Conservation (phyloP, 2,329 filamentous ascomycete genomes). For the Aspergillus jensenii region DNA sequence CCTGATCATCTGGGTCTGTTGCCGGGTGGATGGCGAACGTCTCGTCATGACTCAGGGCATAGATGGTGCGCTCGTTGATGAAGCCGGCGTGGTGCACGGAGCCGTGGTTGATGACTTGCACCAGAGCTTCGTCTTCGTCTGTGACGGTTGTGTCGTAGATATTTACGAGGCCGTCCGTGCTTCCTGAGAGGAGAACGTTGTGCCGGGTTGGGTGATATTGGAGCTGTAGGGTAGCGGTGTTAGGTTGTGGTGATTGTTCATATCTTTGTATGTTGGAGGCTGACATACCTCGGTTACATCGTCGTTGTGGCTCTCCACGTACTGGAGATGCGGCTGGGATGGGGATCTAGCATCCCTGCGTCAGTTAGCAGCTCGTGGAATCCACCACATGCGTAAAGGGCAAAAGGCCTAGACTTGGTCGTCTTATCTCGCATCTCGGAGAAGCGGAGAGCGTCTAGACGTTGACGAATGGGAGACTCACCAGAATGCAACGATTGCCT, state of each 20-base stretch:
- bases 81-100: constrained; percentile 64
- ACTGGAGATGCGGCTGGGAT: constrained; percentile 35
- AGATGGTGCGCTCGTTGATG: constrained; percentile 53
- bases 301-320: constrained; percentile 54
- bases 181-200: constrained; percentile 58
- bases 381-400: not conserved
- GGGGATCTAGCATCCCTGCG: constrained; percentile 46
- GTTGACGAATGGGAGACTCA: constrained; percentile 29
- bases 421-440: not conserved
- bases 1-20: constrained; percentile 50
- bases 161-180: constrained; percentile 63
- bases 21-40: constrained; percentile 59
- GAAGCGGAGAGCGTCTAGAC: not conserved
- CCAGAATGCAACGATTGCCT: constrained; percentile 46
- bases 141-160: constrained; percentile 58
- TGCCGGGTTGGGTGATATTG: constrained; percentile 54
- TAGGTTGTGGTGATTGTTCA: not conserved
- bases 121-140: constrained; percentile 62
- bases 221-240: constrained; percentile 32
- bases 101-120: constrained; percentile 63
- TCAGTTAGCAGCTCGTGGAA: constrained; percentile 27
- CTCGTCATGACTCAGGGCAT: constrained; percentile 63
- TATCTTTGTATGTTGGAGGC: not conserved
- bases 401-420: not conserved
- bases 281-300: constrained; percentile 57